Evolutionary conservation across 352 stramenopile genomes (phyloP).

Genomic region (Blastocystis sp.): DNA sequence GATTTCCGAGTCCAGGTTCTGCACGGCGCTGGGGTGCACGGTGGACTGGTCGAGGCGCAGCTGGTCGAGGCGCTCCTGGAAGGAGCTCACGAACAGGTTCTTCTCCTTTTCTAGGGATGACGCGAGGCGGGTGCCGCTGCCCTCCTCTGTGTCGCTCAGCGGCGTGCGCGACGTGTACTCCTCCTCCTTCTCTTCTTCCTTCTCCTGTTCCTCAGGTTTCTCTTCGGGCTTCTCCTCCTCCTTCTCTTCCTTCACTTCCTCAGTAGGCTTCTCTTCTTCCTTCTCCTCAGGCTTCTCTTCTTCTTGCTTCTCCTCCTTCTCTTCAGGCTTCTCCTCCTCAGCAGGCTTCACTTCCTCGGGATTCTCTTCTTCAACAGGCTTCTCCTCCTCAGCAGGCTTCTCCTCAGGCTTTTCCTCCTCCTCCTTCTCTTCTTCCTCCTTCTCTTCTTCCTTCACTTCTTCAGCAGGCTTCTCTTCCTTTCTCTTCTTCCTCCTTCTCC

Average conservation of each 20-base stretch:
- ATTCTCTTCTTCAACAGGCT: neutral
- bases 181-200: neutral
- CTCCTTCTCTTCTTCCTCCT: neutral
- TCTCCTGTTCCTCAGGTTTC: neutral
- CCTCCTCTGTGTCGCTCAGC: no score
- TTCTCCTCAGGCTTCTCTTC: neutral
- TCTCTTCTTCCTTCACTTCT: neutral
- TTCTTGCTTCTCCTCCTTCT: neutral
- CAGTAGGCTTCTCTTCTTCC: no score
- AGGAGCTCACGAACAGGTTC: no score
- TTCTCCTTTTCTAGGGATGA: no score
- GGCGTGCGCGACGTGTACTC: neutral
- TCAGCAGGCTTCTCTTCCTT: neutral
- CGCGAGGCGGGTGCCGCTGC: no score
- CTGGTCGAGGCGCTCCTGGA: no score
- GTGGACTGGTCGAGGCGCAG: no score
- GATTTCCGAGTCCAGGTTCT: no score
- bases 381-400: neutral
- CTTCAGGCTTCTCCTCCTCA: neutral
- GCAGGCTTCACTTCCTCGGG: neutral
- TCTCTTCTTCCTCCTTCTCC: neutral
- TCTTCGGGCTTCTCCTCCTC: no score
- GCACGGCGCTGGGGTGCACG: no score
- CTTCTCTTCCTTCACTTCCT: no score
- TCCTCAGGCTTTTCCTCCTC: neutral